Base-by-base conservation (phyloP, 202 grass and related monocot genomes). In the Panicum hallii region DNA sequence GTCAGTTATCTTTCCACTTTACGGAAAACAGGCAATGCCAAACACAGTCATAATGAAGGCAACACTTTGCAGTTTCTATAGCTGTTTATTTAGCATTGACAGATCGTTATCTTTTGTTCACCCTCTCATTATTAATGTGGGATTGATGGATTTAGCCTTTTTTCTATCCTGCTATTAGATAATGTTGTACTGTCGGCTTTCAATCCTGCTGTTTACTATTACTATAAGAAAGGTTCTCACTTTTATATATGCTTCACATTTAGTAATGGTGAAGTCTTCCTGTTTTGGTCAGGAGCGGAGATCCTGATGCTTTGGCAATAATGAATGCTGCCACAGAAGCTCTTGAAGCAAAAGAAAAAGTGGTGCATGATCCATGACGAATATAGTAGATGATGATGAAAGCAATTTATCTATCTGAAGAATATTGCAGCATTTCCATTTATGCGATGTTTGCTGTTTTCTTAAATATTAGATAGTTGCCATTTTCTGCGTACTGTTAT, bases 311-410 rank as follows among this genome's bases (percentile, higher is more conserved):
- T 32, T 57, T 95, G 71, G 44, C 75, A 63, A 83, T 76, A 85
- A 95, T 95, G 96, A 92, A 94, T 23, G 86, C 83, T 79, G 74
- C 91, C 22, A 69, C 91, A 63, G 80, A 98, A 79, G 87, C 80
- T 67, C 89, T 98, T 80, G 87, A 95, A 87, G 87, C 75, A 84
- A 95, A 95, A 86, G 95, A 98, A 85, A 95, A 95, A 84, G 93
- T 98, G 69, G 30, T 34, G 2, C 36, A 81, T 75, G 53, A 68
- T 77, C 73, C 49, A 79, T 86, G 65, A 62, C 19, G 15, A 75
- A 82, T 63, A 52, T 82, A 82, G n/a, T 44, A 32, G 55, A 87
- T 90, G 83, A 80, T 32, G 71, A 83, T 83, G 83, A 71, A 43
- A 43, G 23, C 22, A 58, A 66, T 50, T 79, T 58, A 57, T 44